Base-by-base conservation (phyloP, 2,329 filamentous ascomycete species). In the Hymenoscyphus fraxineus region DNA sequence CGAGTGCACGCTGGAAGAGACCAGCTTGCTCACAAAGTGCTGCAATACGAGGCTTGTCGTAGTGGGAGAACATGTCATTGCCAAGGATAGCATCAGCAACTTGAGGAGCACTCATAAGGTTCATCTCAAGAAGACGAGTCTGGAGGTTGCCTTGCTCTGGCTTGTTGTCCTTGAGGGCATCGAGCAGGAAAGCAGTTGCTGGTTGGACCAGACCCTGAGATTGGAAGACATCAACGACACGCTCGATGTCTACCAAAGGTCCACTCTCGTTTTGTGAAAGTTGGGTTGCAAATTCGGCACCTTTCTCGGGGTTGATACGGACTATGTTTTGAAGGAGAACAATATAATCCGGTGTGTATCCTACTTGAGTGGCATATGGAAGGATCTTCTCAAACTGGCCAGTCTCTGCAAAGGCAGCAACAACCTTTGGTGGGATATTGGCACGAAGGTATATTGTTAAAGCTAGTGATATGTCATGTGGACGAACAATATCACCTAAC, bases 61-160 rank as follows among this genome's bases (percentile, higher is more conserved):
- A 99, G 80, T 99, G 88, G 0, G 93, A 93, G 79, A 99, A 98
- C 90, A 99, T 97, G 73, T 98, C 92, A 74, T 99, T 99, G 70
- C 94, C 92, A 51, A 99, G 86, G 71, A 99, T 99, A 40, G 95
- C 95, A 77, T 99, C 96, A 3, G 96, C 95, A 62, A 99, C 96
- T 78, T 98, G 95, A 60, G 95, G 95, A 1, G 95, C 96, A 71
- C 97, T 96, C 78, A 96, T 84, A 68, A 99, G 80, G 78, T 99
- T 99, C 93, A 99, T 98, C 83, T 99, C 96, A 63, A 99, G 82
- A 2, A 99, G 84, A 66, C 95, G 90, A 27, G 96, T 99, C 79
- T 99, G 95, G 47, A 99, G 83, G 70, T 94, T 88, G 47, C 88
- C 94, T 75, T 99, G 93, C 77, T 99, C 95, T 0, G 93, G 93